Percentiles rank a stretch among this genome's conserved stretches.
Conservation (phyloP, 192 early-diverging fungal species). For the Linnemannia elongata region DNA sequence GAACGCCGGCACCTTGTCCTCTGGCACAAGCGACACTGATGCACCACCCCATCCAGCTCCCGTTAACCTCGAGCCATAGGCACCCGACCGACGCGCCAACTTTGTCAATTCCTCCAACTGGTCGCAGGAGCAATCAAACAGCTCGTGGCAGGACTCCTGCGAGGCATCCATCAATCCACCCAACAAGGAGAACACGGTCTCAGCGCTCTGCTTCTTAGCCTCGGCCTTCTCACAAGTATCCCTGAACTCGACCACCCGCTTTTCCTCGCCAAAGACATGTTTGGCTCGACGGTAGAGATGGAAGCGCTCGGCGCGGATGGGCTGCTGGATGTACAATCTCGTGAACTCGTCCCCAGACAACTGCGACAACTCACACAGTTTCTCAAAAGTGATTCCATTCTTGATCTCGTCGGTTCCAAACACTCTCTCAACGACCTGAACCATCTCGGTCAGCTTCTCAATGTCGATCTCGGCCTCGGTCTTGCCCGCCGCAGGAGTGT, state of each 20-base stretch:
- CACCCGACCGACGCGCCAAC: conserved; percentile 75
- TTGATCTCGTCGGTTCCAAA: conserved; percentile 52
- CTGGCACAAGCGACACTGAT: conserved; percentile 49
- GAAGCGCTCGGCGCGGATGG: conserved; percentile 76
- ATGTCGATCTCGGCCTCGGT: conserved; percentile 58
- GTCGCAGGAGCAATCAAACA: conserved; percentile 87
- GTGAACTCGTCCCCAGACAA: conserved; percentile 58
- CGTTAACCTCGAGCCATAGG: conserved; percentile 87
- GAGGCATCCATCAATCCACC: conserved; percentile 93
- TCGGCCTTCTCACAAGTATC: conserved; percentile 65
- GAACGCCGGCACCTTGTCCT: conserved; percentile 70
- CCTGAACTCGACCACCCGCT: conserved; percentile 82
- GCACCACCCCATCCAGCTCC: conserved; percentile 94
- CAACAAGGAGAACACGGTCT: conserved; percentile 62
- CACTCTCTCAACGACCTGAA: conserved; percentile 48
- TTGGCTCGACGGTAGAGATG: conserved; percentile 82
- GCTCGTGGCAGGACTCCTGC: conserved; percentile 83
- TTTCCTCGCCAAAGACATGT: conserved; percentile 87
- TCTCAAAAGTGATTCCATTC: conserved; percentile 24
- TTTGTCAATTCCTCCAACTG: conserved; percentile 86
- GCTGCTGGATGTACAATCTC: conserved; percentile 62
- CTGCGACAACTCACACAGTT: conserved; percentile 56
- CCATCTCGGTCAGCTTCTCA: conserved; percentile 59
- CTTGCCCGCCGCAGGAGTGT: conserved; percentile 32
- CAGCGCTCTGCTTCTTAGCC: conserved; percentile 23